phyloP scores from a whole-genome alignment of 306 rosid species.

The Ochetophila trinervis region DNA sequence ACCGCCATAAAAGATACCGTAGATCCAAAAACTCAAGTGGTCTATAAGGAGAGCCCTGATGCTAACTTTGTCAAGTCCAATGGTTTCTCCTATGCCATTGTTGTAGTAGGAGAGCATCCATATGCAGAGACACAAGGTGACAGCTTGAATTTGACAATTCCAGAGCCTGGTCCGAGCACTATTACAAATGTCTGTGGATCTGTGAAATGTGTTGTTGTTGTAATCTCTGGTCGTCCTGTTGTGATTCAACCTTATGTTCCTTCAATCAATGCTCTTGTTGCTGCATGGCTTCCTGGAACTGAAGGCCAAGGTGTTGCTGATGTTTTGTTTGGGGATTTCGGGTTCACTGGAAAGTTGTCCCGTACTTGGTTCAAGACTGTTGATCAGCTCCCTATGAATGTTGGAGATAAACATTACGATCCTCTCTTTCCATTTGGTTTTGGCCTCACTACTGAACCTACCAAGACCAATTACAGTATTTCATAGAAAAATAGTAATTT shows the following conservation, averaged over 20 bases:
- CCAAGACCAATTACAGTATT: not conserved
- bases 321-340: slow-evolving; percentile 36
- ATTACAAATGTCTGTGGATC: slow-evolving; percentile 33
- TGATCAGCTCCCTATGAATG: slow-evolving; percentile 43
- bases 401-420: slow-evolving; percentile 36
- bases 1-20: slow-evolving; percentile 24
- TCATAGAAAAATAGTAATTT: too few species aligned
- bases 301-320: slow-evolving; percentile 44
- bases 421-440: slow-evolving; percentile 41
- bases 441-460: slow-evolving; percentile 34
- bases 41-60: slow-evolving; percentile 33
- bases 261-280: slow-evolving; percentile 34
- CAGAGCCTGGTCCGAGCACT: slow-evolving; percentile 22
- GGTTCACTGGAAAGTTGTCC: slow-evolving; percentile 36
- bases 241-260: slow-evolving; percentile 31
- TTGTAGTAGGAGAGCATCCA: slow-evolving; percentile 39
- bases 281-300: slow-evolving; percentile 45
- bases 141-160: slow-evolving; percentile 30
- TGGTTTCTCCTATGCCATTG: slow-evolving; percentile 30
- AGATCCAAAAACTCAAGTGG: slow-evolving; percentile 22
- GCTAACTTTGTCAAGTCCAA: slow-evolving; percentile 20
- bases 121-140: slow-evolving; percentile 43
- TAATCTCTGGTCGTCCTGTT: slow-evolving; percentile 36
- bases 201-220: slow-evolving; percentile 36
- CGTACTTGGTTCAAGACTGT: slow-evolving; percentile 42